phyloP scores from a whole-genome alignment of 1,139 yeast species.

The Meyerozyma sp. region DNA sequence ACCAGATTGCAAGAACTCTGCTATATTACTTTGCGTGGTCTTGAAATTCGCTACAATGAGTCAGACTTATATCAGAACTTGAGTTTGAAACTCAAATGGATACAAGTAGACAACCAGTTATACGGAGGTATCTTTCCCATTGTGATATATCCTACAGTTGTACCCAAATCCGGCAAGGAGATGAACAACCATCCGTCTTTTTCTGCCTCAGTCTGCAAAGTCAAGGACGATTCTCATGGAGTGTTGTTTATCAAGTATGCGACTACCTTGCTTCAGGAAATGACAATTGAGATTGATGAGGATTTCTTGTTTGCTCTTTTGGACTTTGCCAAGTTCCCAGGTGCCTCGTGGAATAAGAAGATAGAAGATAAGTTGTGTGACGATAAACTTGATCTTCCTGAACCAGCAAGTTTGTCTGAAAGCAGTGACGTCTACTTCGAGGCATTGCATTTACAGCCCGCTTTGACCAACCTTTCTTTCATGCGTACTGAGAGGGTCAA shows the following conservation, averaged over 20 bases:
- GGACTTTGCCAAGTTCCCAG: conserved; percentile 70
- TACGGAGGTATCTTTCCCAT: conserved; percentile 89
- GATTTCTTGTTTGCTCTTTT: conserved; percentile 81
- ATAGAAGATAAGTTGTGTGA: conserved; percentile 57
- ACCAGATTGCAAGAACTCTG: conserved; percentile 69
- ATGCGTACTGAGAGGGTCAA: conserved; percentile 82
- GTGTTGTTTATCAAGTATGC: conserved; percentile 88
- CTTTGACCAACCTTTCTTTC: conserved; percentile 83
- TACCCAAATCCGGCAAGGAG: conserved; percentile 81
- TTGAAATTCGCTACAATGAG: conserved; percentile 77
- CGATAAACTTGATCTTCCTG: conserved; percentile 59
- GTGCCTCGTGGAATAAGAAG: conserved; percentile 60
- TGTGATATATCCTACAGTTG: conserved; percentile 82
- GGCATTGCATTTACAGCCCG: conserved; percentile 87
- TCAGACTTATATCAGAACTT: conserved; percentile 80
- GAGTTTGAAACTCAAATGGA: conserved; percentile 84
- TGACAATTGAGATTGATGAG: conserved; percentile 90
- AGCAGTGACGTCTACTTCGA: conserved; percentile 85
- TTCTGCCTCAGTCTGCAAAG: conserved; percentile 76
- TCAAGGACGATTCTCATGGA: conserved; percentile 88
- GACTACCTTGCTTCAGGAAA: conserved; percentile 79
- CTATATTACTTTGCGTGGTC: conserved; percentile 73
- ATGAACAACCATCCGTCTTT: conserved; percentile 87
- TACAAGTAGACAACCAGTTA: conserved; percentile 88
- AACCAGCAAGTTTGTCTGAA: conserved; percentile 55